Evolutionary conservation across 768 basidiomycete species (phyloP).

Genomic region (Lanmaoa pseudosensibilis): DNA sequence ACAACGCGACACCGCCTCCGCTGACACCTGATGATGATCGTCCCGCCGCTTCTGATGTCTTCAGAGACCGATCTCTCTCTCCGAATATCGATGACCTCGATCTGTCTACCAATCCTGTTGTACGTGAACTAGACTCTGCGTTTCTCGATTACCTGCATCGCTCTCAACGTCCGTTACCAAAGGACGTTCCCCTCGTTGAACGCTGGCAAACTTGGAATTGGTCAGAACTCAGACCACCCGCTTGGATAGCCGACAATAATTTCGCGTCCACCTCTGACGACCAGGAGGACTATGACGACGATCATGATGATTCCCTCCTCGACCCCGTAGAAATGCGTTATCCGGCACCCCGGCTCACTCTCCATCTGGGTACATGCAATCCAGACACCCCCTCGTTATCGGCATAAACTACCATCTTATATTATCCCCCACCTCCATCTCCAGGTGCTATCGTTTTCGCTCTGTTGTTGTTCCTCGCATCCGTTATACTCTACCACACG

Average conservation of each 20-base stretch:
- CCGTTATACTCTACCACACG: conserved; percentile 25
- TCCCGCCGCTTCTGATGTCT: conserved; percentile 15
- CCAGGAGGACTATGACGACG: conserved; percentile 28
- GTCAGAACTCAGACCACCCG: conserved; percentile 33
- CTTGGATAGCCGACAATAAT: conserved; percentile 21
- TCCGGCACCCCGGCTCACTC: conserved; percentile 14
- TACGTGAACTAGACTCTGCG: conserved; percentile 28
- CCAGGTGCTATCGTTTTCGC: conserved; percentile 19
- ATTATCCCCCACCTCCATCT: conserved; percentile 4
- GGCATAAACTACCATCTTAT: conserved; percentile 16
- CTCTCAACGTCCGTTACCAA: conserved; percentile 25
- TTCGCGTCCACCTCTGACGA: conserved; percentile 15
- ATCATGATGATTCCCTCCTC: conserved; percentile 18
- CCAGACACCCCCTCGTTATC: conserved; percentile 17
- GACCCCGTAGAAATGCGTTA: conserved; percentile 16
- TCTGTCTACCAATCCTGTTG: conserved; percentile 13
- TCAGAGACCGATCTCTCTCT: conserved; percentile 27
- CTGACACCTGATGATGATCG: conserved; percentile 39
- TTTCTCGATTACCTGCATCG: conserved; percentile 27
- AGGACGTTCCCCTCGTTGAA: conserved; percentile 25
- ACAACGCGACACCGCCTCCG: conserved; percentile 35
- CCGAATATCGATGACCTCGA: conserved; percentile 24
- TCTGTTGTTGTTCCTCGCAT: conserved; percentile 23
- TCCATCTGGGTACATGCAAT: conserved; percentile 7
- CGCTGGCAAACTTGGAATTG: conserved; percentile 37